Evolutionary conservation across 345 rosid genomes (phyloP), one percentile per base, ranked within the genome.

Genomic region (Citrus reticulata): DNA sequence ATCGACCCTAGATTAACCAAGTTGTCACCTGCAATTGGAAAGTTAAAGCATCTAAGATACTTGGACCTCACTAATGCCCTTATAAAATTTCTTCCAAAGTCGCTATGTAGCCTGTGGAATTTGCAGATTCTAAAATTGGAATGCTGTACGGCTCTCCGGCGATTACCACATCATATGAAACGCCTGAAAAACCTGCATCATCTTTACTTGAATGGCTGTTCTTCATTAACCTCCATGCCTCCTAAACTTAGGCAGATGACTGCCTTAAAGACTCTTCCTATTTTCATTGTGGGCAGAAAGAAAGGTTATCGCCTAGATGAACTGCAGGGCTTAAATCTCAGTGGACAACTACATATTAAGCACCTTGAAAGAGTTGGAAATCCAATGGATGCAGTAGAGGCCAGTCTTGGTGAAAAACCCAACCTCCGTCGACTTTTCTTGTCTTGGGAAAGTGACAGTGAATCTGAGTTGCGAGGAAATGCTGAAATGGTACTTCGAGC

Each of bases 171-270:
- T 66, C 70, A 35, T 11, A 66, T 35, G 70, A 66, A 8, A 9
- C 14, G 25, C 42, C 46, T 34, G 19, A 34, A 34, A 22, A 66
- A 34, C 34, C 49, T 66, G 22, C 46, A 11, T 7, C 70, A 66
- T 35, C 70, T 35, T 66, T 34, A 2, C 70, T 34, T 66, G 46
- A 2, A 35, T 6, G 49, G 49, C 4, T 66, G 70, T 35, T 1
- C 0, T 35, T 66, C 70, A 19, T 3, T 35, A 35, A 35, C 49
- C 46, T 66, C 46, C 70, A 34, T 9, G 46, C 70, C 42, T 22
- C 46, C 46, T 20, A 66, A 66, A 66, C 46, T 78, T 10, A 40
- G 85, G 17, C 20, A 65, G 58, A 37, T 79, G 35, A 51, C 77
- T 19, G 4, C 27, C n/a, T 65, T 79, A 17, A 34, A 63, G 68